A percentile compares a stretch with the other conserved stretches of the same genome.
Conservation (phyloP, 768 basidiomycete species). For the Fibroporia radiculosa region DNA sequence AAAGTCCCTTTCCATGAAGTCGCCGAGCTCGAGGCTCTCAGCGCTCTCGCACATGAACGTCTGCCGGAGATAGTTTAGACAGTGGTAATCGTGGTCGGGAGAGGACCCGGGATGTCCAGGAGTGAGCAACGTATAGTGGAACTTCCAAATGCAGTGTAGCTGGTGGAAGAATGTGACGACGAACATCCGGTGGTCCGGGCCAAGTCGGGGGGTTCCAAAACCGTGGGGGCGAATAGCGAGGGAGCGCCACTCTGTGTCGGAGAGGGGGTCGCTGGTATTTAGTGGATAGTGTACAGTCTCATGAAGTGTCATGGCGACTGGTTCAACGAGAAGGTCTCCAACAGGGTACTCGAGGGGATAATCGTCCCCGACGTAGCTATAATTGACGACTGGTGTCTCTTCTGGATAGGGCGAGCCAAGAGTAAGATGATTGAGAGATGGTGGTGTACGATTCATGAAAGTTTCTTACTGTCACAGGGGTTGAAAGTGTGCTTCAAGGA, state of each 20-base stretch:
- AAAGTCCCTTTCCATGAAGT: slow-evolving; percentile 12
- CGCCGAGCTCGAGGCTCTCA: slow-evolving; percentile 20
- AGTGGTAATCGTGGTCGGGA: slow-evolving; percentile 18
- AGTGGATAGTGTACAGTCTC: slow-evolving; percentile 25
- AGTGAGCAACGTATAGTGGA: slow-evolving; percentile 19
- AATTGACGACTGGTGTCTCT: too few species aligned
- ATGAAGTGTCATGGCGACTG: slow-evolving; percentile 19
- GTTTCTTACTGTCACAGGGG: too few species aligned
- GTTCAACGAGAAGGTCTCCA: too few species aligned
- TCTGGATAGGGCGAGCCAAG: too few species aligned
- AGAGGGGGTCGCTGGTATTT: slow-evolving; percentile 16
- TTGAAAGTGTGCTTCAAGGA: too few species aligned
- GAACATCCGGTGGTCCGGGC: slow-evolving; percentile 13
- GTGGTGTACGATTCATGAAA: too few species aligned
- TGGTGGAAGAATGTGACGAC: slow-evolving; percentile 20
- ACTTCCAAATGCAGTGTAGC: slow-evolving; percentile 22
- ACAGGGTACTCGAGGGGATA: too few species aligned
- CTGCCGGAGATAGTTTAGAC: slow-evolving; percentile 23
- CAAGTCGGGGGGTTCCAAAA: slow-evolving; percentile 17
- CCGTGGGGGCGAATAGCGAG: slow-evolving; percentile 16
- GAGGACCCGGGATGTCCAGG: slow-evolving; percentile 5
- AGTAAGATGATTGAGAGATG: too few species aligned
- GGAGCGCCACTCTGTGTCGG: slow-evolving; percentile 27
- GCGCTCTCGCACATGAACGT: slow-evolving; percentile 21
- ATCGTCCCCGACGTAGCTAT: too few species aligned